phyloP scores from a whole-genome alignment of 2,329 filamentous ascomycete genomes.

The Sphaerostilbella broomeana region DNA sequence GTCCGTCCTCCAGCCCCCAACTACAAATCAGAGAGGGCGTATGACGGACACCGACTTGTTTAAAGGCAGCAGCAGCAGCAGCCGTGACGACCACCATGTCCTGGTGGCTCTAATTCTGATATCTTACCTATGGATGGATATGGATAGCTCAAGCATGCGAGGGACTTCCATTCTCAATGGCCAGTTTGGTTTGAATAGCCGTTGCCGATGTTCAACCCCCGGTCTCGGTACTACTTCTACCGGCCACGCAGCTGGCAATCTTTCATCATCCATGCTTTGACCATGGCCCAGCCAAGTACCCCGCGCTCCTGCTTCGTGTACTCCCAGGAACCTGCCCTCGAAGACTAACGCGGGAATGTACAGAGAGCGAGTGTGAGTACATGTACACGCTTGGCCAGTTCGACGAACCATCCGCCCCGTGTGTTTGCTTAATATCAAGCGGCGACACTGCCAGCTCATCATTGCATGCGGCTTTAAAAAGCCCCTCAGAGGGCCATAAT shows the following conservation, averaged over 20 bases:
- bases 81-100: too few relatives aligned
- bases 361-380: slow-evolving; percentile 4
- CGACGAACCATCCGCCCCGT: slow-evolving; percentile 8
- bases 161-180: slow-evolving; percentile 4
- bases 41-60: too few relatives aligned
- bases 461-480: slow-evolving; percentile 56
- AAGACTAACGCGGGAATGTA: too few relatives aligned
- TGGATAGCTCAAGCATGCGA: not conserved
- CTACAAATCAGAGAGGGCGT: too few relatives aligned
- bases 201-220: slow-evolving; percentile 4
- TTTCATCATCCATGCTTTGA: slow-evolving; percentile 3
- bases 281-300: not conserved
- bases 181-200: not conserved
- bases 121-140: too few relatives aligned
- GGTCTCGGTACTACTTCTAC: slow-evolving; percentile 13
- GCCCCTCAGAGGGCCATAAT: slow-evolving; percentile 8
- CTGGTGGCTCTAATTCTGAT: too few relatives aligned
- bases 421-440: slow-evolving; percentile 30
- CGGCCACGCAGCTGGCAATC: slow-evolving; percentile 4
- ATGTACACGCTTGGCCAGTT: slow-evolving; percentile 2
- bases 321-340: too few relatives aligned
- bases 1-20: too few relatives aligned
- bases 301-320: too few relatives aligned
- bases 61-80: too few relatives aligned
- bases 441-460: slow-evolving; percentile 69